These are phyloP conservation scores for Globisporangium spinosum DNA, from an alignment of 352 stramenopile species.

Conservation along the genomic window DNA sequence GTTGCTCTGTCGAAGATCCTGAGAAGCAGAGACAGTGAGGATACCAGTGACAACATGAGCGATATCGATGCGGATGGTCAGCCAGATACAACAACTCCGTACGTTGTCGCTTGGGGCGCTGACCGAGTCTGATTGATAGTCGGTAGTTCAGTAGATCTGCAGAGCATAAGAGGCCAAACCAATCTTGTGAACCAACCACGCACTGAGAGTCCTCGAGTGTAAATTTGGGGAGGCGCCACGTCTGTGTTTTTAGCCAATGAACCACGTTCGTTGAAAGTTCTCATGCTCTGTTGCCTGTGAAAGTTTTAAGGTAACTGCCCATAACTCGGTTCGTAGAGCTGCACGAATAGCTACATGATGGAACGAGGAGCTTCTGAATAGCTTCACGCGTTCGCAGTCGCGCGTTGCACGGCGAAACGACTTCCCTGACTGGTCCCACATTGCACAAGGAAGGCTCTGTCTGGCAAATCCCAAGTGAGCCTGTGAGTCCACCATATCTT, in stretches of 20 bases:
- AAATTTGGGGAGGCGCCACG: too few relatives aligned
- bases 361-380: not conserved
- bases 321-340: not conserved
- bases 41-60: not conserved
- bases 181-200: not conserved
- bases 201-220: not conserved
- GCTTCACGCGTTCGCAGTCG: not conserved
- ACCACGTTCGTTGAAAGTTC: not conserved
- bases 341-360: not conserved
- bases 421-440: not conserved
- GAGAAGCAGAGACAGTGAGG: not conserved
- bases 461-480: slow-evolving; percentile 1
- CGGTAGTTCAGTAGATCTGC: not conserved
- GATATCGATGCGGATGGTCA: not conserved
- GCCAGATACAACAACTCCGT: not conserved
- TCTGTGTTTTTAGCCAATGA: not conserved
- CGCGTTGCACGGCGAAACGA: not conserved
- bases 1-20: not conserved
- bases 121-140: not conserved
- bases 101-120: slow-evolving; percentile 1
- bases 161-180: not conserved
- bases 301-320: not conserved
- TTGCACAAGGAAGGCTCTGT: not conserved
- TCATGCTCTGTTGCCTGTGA: not conserved
- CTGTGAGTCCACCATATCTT: not conserved